Conservation (phyloP, 139 green algal species). For the Tetradesmus lagerheimii region DNA sequence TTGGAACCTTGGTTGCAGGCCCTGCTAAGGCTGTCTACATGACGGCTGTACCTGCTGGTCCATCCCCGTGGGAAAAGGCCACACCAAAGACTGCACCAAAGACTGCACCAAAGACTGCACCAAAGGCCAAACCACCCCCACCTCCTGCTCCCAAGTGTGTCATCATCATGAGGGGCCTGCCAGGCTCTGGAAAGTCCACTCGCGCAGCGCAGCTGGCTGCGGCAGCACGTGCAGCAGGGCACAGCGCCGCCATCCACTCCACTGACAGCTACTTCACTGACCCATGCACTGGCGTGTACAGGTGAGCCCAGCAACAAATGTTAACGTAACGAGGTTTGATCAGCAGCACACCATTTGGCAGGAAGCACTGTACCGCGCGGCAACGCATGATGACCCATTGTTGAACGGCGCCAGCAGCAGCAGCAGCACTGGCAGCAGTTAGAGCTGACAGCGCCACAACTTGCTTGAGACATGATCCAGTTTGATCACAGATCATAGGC, state of each 20-base stretch:
- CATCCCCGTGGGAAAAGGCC: background rate
- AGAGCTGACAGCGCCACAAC: too few relatives aligned
- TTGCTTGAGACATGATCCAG: too few relatives aligned
- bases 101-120: background rate
- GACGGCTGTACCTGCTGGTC: too few relatives aligned
- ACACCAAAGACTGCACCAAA: background rate
- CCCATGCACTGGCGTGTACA: background rate
- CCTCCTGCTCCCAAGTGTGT: background rate
- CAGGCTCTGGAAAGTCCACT: background rate
- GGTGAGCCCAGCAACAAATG: background rate
- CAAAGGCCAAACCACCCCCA: too few relatives aligned
- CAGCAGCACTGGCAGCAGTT: too few relatives aligned
- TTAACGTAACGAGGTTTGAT: background rate
- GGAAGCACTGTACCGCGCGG: background rate
- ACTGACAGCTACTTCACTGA: conserved; percentile 12
- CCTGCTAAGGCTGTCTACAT: too few relatives aligned
- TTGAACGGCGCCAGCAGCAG: too few relatives aligned
- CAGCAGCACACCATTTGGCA: background rate
- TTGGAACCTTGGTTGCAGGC: too few relatives aligned
- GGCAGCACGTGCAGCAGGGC: background rate
- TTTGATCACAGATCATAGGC: too few relatives aligned
- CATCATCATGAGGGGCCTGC: background rate
- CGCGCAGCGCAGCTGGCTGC: background rate
- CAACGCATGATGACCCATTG: too few relatives aligned
- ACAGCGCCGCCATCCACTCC: background rate